Conservation (phyloP, 257 asterid genomes). For the Solanum megistacrolobum region DNA sequence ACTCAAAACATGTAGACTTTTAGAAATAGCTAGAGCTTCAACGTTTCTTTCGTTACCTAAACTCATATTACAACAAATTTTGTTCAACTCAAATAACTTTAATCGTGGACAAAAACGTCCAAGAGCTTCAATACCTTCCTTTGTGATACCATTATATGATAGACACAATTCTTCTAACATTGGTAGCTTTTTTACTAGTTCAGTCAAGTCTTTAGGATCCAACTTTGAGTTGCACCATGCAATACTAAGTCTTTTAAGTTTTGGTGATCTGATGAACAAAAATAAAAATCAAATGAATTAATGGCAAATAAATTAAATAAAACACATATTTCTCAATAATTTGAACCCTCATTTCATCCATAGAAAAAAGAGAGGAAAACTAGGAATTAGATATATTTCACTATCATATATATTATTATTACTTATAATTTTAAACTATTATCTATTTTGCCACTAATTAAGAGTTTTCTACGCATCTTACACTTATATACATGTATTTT, state of each 20-base stretch:
- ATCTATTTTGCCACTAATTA: too few relatives aligned
- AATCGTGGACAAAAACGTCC: conserved; percentile 30
- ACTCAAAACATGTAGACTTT: neutral
- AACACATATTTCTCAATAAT: too few relatives aligned
- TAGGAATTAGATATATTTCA: too few relatives aligned
- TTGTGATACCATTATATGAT: neutral
- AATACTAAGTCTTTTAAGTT: neutral
- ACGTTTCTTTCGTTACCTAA: neutral
- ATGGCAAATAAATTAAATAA: too few relatives aligned
- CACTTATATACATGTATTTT: too few relatives aligned
- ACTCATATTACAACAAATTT: neutral
- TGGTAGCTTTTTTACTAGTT: neutral
- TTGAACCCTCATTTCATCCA: too few relatives aligned
- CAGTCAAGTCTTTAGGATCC: neutral
- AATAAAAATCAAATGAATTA: too few relatives aligned
- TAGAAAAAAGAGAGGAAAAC: too few relatives aligned
- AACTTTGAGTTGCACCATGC: neutral
- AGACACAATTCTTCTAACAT: conserved; percentile 26
- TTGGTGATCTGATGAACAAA: neutral
- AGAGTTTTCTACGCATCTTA: too few relatives aligned
- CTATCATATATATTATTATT: too few relatives aligned
- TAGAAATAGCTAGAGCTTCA: neutral
- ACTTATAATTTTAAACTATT: too few relatives aligned
- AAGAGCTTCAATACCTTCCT: conserved; percentile 15
- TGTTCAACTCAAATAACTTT: conserved; percentile 10